phyloP scores from a whole-genome alignment of 2,329 filamentous ascomycete species.

The Alternaria triticimaculans region DNA sequence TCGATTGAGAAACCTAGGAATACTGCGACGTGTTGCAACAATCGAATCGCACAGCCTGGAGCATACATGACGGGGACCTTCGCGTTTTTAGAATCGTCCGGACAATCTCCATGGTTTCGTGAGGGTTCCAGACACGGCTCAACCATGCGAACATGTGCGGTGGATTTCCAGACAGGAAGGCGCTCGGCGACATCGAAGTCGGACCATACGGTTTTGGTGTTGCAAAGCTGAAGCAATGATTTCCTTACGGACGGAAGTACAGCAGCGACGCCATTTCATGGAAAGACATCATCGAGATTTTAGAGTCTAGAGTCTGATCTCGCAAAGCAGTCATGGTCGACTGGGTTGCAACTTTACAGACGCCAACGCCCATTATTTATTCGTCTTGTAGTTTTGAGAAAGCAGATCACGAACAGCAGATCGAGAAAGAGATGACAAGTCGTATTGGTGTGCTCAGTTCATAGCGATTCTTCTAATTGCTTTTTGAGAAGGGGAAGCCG shows the following conservation, averaged over 20 bases:
- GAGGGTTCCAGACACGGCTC: neutral
- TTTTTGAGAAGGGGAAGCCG: no score
- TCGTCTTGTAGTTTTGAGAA: neutral
- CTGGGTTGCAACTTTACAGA: no score
- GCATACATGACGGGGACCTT: no score
- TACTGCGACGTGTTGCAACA: neutral
- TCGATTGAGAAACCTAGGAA: no score
- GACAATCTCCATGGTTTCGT: neutral
- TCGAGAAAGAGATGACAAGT: neutral
- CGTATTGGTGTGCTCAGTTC: neutral
- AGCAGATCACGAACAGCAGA: neutral
- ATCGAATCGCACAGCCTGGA: no score
- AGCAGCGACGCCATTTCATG: neutral
- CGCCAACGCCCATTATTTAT: no score
- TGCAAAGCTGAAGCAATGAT: neutral
- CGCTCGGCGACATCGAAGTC: neutral
- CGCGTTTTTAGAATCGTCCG: no score
- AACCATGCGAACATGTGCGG: neutral
- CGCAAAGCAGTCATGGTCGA: no score
- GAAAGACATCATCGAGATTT: no score
- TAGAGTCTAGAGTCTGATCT: no score
- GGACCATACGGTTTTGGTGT: neutral
- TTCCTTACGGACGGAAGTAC: neutral
- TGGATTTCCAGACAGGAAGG: neutral
- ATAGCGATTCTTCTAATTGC: neutral